A percentile compares a stretch with the other conserved stretches of the same genome.
Conservation (phyloP, 305 asterid species). For the Euphrasia arctica region DNA sequence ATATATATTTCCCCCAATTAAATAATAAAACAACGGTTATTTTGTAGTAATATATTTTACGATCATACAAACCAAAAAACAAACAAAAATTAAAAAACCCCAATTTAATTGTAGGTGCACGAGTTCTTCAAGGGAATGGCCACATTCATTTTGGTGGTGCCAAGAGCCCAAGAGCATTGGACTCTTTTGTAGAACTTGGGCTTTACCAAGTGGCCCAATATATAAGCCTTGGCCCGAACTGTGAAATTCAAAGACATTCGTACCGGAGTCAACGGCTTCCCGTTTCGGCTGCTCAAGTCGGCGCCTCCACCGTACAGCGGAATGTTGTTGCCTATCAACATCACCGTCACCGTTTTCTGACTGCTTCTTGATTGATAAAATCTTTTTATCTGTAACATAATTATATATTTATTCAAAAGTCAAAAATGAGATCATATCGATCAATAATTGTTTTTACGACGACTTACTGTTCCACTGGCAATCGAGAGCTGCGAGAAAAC, state of each 20-base stretch:
- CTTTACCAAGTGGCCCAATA: conserved; percentile 80
- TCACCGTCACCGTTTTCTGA: conserved; percentile 48
- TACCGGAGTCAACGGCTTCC: conserved; percentile 56
- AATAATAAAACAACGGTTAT: no score
- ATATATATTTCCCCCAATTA: neutral
- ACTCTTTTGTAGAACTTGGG: conserved; percentile 66
- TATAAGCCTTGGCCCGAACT: conserved; percentile 77
- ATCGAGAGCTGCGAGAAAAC: conserved; percentile 56
- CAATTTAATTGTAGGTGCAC: conserved; percentile 30
- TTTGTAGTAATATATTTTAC: no score
- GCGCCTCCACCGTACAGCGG: conserved; percentile 93
- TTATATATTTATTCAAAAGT: neutral
- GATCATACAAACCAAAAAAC: neutral
- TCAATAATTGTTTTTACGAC: neutral
- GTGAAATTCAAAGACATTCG: conserved; percentile 51
- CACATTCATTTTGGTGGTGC: conserved; percentile 45
- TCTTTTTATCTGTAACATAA: conserved; percentile 55
- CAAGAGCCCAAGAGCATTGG: conserved; percentile 53
- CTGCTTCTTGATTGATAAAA: conserved; percentile 84
- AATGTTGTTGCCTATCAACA: conserved; percentile 45
- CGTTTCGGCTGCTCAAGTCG: conserved; percentile 48
- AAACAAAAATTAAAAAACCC: neutral
- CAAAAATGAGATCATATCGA: neutral
- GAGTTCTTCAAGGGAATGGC: conserved; percentile 47
- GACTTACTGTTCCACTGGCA: conserved; percentile 67